Conservation (phyloP, 2,329 filamentous ascomycete genomes). For the Colletotrichum kahawae region DNA sequence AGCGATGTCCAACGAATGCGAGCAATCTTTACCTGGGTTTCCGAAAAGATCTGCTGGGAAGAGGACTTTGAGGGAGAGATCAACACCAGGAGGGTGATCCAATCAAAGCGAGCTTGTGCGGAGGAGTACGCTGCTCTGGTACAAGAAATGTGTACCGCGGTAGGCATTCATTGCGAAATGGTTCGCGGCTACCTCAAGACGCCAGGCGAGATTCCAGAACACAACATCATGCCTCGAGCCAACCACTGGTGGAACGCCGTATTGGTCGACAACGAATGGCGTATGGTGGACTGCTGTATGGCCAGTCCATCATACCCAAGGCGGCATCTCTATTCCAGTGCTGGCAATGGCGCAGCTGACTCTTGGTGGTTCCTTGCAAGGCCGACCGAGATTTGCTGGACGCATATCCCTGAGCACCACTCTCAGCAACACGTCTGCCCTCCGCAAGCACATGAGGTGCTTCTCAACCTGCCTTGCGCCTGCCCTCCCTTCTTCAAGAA, state of each 20-base stretch:
- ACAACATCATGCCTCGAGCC: conserved; percentile 80
- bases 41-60: conserved; percentile 95
- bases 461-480: conserved; percentile 85
- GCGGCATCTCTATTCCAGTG: conserved; percentile 77
- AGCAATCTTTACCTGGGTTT: conserved; percentile 96
- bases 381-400: conserved; percentile 92
- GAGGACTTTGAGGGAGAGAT: conserved; percentile 88
- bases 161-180: conserved; percentile 86
- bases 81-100: conserved; percentile 83
- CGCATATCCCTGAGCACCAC: conserved; percentile 87
- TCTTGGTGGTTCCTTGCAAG: conserved; percentile 92
- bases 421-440: conserved; percentile 94
- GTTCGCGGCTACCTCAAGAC: conserved; percentile 89
- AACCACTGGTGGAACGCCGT: conserved; percentile 99
- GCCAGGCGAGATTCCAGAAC: conserved; percentile 82
- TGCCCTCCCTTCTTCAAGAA: conserved; percentile 90
- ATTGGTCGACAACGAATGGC: conserved; percentile 92
- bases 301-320: conserved; percentile 90
- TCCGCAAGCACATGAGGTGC: conserved; percentile 81
- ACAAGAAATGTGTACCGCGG: conserved; percentile 89
- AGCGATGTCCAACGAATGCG: conserved; percentile 92
- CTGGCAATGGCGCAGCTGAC: conserved; percentile 74
- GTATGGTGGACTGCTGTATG: conserved; percentile 92
- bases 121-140: conserved; percentile 91
- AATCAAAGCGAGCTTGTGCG: conserved; percentile 81